phyloP scores from a whole-genome alignment of 1,139 yeast genomes.

The Diutina siamensis region DNA sequence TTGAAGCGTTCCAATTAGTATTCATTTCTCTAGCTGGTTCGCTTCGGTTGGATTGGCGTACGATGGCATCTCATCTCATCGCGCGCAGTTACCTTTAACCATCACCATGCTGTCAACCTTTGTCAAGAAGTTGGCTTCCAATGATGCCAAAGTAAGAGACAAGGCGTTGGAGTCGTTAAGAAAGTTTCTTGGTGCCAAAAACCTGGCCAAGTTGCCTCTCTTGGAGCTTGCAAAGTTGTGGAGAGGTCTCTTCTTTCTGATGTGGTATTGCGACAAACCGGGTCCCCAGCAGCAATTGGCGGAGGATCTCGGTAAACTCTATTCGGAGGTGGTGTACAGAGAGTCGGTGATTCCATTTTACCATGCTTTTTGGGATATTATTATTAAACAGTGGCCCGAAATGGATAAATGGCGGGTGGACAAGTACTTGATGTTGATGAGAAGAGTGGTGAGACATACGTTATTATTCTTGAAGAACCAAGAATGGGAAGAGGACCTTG shows the following conservation, averaged over 20 bases:
- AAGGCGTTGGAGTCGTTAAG: constrained; percentile 61
- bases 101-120: constrained; percentile 17
- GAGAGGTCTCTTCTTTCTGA: constrained; percentile 85
- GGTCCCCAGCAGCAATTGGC: constrained; percentile 84
- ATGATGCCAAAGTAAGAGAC: constrained; percentile 64
- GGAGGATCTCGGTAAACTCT: constrained; percentile 54
- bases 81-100: neutral
- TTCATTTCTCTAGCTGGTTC: no score
- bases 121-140: constrained; percentile 77
- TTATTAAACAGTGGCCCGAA: constrained; percentile 72
- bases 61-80: no score
- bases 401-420: constrained; percentile 84
- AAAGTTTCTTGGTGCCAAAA: constrained; percentile 38
- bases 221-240: constrained; percentile 72
- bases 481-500: constrained; percentile 43
- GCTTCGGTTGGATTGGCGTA: no score
- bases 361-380: constrained; percentile 73
- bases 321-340: constrained; percentile 33
- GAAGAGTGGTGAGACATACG: constrained; percentile 63
- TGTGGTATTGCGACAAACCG: constrained; percentile 97
- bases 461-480: constrained; percentile 42
- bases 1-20: no score
- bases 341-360: constrained; percentile 39
- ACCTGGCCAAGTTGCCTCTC: constrained; percentile 16
- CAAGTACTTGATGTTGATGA: constrained; percentile 69